Evolutionary conservation across 2,329 filamentous ascomycete species (phyloP).

Genomic region (Bipolaris gigantea): DNA sequence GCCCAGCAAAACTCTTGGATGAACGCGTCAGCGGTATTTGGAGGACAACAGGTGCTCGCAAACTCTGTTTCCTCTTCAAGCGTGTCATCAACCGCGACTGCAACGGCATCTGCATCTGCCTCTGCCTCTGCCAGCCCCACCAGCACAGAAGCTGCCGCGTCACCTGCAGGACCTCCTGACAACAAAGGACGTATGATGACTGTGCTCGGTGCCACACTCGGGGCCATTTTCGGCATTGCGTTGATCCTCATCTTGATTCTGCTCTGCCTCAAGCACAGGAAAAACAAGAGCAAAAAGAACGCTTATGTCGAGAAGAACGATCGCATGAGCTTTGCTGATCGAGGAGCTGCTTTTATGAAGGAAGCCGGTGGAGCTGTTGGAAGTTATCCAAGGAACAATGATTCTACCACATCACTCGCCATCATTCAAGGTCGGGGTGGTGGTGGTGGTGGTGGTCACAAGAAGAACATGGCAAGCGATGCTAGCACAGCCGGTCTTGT

Average conservation of each 20-base stretch:
- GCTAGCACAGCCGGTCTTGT: constrained; percentile 63
- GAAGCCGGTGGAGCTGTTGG: constrained; percentile 51
- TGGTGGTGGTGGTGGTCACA: constrained; percentile 58
- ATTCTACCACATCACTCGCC: constrained; percentile 49
- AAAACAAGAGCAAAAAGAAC: constrained; percentile 61
- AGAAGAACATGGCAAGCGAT: constrained; percentile 59
- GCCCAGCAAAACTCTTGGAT: constrained; percentile 75
- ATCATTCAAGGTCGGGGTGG: constrained; percentile 59
- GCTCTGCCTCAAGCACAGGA: constrained; percentile 64
- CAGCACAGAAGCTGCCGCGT: constrained; percentile 42
- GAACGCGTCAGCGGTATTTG: constrained; percentile 68
- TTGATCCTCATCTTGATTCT: constrained; percentile 72
- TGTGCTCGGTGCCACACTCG: constrained; percentile 80
- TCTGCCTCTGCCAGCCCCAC: constrained; percentile 28
- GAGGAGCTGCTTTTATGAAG: constrained; percentile 57
- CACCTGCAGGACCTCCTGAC: constrained; percentile 32
- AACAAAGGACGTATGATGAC: constrained; percentile 55
- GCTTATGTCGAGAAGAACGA: constrained; percentile 49
- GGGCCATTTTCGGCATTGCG: constrained; percentile 75
- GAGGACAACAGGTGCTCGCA: constrained; percentile 45
- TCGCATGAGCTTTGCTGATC: constrained; percentile 55
- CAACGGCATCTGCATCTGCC: constrained; percentile 21
- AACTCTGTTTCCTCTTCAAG: constrained; percentile 37
- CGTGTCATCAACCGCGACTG: constrained; percentile 34
- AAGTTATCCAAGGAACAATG: constrained; percentile 38